Conservation (phyloP, 202 grass and related monocot genomes). For the Eragrostis tef region DNA sequence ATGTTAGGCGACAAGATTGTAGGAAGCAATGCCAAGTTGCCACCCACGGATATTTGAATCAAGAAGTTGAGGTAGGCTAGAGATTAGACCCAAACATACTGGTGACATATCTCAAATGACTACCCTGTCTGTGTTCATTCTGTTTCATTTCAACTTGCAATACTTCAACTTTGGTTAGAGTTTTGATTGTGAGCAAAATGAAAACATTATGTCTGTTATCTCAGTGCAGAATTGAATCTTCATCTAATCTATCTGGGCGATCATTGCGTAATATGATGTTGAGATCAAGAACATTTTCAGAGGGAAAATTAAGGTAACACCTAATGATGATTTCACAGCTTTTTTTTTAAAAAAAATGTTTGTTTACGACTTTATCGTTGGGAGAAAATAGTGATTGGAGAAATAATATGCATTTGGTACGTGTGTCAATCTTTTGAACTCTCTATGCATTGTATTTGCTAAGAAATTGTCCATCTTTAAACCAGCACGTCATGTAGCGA, state of each 20-base stretch:
- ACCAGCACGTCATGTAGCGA: constrained; percentile 89
- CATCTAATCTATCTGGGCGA: constrained; percentile 79
- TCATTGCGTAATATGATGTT: constrained; percentile 79
- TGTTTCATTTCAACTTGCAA: constrained; percentile 24
- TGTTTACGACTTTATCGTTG: constrained; percentile 28
- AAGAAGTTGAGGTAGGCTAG: constrained; percentile 6
- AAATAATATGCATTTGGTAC: constrained; percentile 19
- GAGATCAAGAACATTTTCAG: constrained; percentile 87
- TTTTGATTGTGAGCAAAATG: constrained; percentile 63
- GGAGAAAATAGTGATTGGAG: not conserved
- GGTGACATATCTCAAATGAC: constrained; percentile 1
- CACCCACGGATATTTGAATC: constrained; percentile 28
- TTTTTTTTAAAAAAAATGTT: constrained; percentile 34
- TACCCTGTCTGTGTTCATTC: constrained; percentile 35
- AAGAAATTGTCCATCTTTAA: constrained; percentile 47
- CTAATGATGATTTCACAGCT: constrained; percentile 27
- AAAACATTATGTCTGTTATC: constrained; percentile 61
- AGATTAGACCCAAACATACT: not conserved
- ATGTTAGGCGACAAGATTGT: constrained; percentile 31
- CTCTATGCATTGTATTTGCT: constrained; percentile 46
- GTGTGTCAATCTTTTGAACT: constrained; percentile 32
- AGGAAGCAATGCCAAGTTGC: constrained; percentile 23
- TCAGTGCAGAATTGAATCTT: constrained; percentile 80
- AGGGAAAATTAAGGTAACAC: constrained; percentile 90
- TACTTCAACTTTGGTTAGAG: constrained; percentile 20